Conservation (phyloP, 208 protist species). For the Leishmania amazonensis region DNA sequence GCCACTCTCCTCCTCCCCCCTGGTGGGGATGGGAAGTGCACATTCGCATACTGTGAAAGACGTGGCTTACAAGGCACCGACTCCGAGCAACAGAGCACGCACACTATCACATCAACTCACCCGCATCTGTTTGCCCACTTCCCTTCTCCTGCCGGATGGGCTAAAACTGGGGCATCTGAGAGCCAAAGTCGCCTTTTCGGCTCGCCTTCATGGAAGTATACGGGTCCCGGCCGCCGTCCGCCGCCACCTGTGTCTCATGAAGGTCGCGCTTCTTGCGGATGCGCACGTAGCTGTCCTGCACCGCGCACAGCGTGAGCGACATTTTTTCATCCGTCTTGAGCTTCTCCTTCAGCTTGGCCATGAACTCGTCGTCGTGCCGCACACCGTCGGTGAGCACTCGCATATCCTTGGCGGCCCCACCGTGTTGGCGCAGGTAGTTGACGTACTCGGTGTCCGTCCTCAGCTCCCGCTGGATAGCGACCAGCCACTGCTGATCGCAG, state of each 20-base stretch:
- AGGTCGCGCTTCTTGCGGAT: constrained; percentile 81
- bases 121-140: neutral
- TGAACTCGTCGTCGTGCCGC: constrained; percentile 83
- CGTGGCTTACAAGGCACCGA: neutral
- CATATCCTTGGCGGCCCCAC: constrained; percentile 68
- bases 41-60: neutral
- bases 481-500: constrained; percentile 85
- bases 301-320: constrained; percentile 80
- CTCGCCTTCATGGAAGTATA: constrained; percentile 68
- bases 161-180: constrained; percentile 62
- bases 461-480: constrained; percentile 82
- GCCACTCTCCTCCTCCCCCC: neutral
- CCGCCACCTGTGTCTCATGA: constrained; percentile 79
- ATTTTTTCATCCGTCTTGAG: constrained; percentile 77
- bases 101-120: neutral
- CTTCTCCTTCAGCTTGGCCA: constrained; percentile 69
- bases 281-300: constrained; percentile 83
- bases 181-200: constrained; percentile 65
- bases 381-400: constrained; percentile 59
- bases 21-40: neutral
- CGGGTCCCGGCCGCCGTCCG: constrained; percentile 74
- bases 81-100: neutral
- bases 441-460: constrained; percentile 76
- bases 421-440: constrained; percentile 68
- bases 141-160: neutral